Conservation (phyloP, 2,329 filamentous ascomycete species). For the Pseudogymnoascus sp. region DNA sequence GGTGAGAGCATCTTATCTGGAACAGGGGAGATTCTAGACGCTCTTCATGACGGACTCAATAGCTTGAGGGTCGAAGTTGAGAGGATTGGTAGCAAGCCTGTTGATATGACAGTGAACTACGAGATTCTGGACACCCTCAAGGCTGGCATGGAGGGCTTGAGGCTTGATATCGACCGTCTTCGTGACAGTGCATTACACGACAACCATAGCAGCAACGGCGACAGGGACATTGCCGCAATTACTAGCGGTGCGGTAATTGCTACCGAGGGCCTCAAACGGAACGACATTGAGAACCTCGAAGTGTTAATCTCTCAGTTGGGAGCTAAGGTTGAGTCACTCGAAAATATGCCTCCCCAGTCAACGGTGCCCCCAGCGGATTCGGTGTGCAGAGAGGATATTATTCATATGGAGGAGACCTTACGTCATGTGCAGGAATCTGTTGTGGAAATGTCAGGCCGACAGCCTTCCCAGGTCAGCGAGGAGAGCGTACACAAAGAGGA, state of each 20-base stretch:
- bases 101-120: conserved; percentile 76
- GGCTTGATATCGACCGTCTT: conserved; percentile 69
- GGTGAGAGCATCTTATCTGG: conserved; percentile 39
- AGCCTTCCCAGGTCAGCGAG: conserved; percentile 22
- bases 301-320: conserved; percentile 73
- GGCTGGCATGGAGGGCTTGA: conserved; percentile 68
- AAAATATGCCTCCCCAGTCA: conserved; percentile 43
- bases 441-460: conserved; percentile 41
- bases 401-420: conserved; percentile 47
- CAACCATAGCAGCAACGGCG: conserved; percentile 30
- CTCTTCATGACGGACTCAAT: conserved; percentile 79
- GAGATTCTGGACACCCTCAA: conserved; percentile 86
- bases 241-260: conserved; percentile 46
- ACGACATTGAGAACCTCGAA: conserved; percentile 82
- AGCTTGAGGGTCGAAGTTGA: conserved; percentile 73
- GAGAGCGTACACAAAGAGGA: conserved; percentile 70
- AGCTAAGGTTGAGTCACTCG: conserved; percentile 75
- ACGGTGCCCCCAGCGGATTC: conserved; percentile 34
- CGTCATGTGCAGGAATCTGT: conserved; percentile 52
- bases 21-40: conserved; percentile 81
- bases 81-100: conserved; percentile 66
- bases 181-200: conserved; percentile 45
- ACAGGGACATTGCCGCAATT: conserved; percentile 42
- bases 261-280: conserved; percentile 50
- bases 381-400: conserved; percentile 47